Evolutionary conservation across 306 rosid genomes (phyloP), one percentile per base, ranked within the genome.

Genomic region (Cucurbita moschata): DNA sequence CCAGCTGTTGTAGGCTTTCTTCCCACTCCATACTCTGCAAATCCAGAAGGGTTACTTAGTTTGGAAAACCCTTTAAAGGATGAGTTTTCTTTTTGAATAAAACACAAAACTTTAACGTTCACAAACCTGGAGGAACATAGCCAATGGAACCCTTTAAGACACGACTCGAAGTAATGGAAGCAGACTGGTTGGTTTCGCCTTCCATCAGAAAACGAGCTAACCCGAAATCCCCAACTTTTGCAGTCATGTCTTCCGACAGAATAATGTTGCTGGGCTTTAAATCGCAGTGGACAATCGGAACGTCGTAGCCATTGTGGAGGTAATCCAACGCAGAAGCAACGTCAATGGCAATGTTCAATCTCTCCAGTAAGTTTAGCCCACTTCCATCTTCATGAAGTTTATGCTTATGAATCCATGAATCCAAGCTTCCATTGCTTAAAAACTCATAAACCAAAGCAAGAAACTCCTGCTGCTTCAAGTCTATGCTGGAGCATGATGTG

Each of bases 111-210:
- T 68, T 23, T 68, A 10, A 23, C 19, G 58, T 73, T 59, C 63
- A 54, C 88, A 37, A 44, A 91, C 97, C 97, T 85, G 93, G 97
- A 51, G 97, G 93, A 70, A 87, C 86, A 79, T 89, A 91, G 12
- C 96, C 97, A 0, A 91, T 83, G 67, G 97, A 87, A 30, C 97
- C 97, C 70, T 78, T 86, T 3, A 91, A 83, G 71, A 72, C 81
- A 79, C 78, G 71, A 38, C 85, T 79, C 50, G 90, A 86, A 79
- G 87, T 86, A 10, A 84, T 58, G 49, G 86, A 82, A 63, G 55
- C 15, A 51, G 62, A 77, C 72, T 83, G 83, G 67, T 52, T 35
- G 43, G 23, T 72, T 49, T 80, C 38, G 21, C 79, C 79, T 75
- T 86, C 90, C 64, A 86, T 73, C 69, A 87, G 77, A 57, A 84